A percentile compares a stretch with the other conserved stretches of the same genome.
Evolutionary conservation across 1,284 basidiomycete species (phyloP).

Genomic region (Vanrija humicola): DNA sequence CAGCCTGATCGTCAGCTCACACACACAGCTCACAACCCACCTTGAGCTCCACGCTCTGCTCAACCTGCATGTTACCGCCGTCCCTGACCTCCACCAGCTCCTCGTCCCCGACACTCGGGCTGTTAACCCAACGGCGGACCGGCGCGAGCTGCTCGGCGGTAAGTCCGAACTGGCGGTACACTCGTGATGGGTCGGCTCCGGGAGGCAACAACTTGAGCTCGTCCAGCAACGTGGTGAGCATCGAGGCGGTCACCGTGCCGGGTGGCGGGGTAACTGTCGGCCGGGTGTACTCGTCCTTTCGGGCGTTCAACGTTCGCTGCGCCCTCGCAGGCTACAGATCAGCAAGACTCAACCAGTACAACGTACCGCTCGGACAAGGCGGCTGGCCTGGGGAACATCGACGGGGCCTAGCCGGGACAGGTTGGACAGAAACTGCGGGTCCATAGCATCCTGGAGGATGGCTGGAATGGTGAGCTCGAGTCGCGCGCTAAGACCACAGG

Average conservation of each 20-base stretch:
- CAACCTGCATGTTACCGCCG: conserved; percentile 44
- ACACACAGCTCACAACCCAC: conserved; percentile 15
- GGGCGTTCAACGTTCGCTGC: conserved; percentile 40
- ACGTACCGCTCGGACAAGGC: conserved; percentile 57
- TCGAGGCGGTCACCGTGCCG: conserved; percentile 59
- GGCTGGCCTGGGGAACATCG: conserved; percentile 60
- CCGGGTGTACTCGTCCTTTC: conserved; percentile 49
- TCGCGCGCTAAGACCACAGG: not conserved
- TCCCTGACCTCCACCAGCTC: conserved; percentile 55
- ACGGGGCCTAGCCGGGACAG: conserved; percentile 68
- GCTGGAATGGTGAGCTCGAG: conserved; percentile 50
- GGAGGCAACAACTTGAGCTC: conserved; percentile 58
- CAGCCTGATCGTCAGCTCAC: too few species aligned
- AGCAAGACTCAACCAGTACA: not conserved
- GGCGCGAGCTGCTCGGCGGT: conserved; percentile 57
- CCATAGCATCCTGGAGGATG: conserved; percentile 63
- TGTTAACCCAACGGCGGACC: conserved; percentile 63
- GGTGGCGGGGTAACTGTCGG: conserved; percentile 41
- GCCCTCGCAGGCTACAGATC: conserved; percentile 30
- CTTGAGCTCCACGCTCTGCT: conserved; percentile 5
- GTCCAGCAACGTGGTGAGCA: conserved; percentile 62
- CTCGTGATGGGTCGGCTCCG: conserved; percentile 48
- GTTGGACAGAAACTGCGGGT: conserved; percentile 72
- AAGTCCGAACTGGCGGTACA: conserved; percentile 57
- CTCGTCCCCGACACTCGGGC: conserved; percentile 61